phyloP scores from a whole-genome alignment of 1,284 basidiomycete species.

The Fereydounia khargensis region DNA sequence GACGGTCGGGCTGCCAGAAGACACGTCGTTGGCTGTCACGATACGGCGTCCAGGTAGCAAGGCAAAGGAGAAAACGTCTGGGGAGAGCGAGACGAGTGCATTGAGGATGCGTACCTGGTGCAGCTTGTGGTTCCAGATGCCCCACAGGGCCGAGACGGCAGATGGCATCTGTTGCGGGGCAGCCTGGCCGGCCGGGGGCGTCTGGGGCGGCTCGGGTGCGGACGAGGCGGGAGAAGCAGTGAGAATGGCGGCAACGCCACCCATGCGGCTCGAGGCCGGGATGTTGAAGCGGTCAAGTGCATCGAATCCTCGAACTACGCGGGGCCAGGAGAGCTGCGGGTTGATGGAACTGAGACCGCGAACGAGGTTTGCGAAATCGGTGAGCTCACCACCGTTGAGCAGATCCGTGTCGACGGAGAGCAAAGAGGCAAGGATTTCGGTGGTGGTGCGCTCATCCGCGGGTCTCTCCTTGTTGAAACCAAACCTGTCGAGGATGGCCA shows the following conservation, averaged over 20 bases:
- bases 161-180: no score
- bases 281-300: conserved; percentile 58
- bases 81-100: conserved; percentile 74
- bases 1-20: conserved; percentile 67
- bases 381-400: conserved; percentile 23
- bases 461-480: conserved; percentile 29
- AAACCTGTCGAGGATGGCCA: conserved; percentile 39
- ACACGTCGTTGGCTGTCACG: conserved; percentile 34
- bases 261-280: conserved; percentile 56
- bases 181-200: conserved; percentile 8
- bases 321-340: conserved; percentile 46
- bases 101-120: conserved; percentile 85
- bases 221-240: conserved; percentile 47
- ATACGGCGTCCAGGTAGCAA: conserved; percentile 41
- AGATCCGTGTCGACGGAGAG: conserved; percentile 31
- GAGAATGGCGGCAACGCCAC: conserved; percentile 51
- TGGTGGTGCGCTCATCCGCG: conserved; percentile 33
- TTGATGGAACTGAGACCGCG: conserved; percentile 17
- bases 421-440: conserved; percentile 45
- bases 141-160: conserved; percentile 60
- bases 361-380: conserved; percentile 33
- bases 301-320: conserved; percentile 58
- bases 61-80: conserved; percentile 77
- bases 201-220: conserved; percentile 3
- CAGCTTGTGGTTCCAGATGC: conserved; percentile 74